Percentiles rank a stretch among this genome's conserved stretches.
phyloP scores from a whole-genome alignment of 768 basidiomycete species.

The Clitopilus passeckerianus region DNA sequence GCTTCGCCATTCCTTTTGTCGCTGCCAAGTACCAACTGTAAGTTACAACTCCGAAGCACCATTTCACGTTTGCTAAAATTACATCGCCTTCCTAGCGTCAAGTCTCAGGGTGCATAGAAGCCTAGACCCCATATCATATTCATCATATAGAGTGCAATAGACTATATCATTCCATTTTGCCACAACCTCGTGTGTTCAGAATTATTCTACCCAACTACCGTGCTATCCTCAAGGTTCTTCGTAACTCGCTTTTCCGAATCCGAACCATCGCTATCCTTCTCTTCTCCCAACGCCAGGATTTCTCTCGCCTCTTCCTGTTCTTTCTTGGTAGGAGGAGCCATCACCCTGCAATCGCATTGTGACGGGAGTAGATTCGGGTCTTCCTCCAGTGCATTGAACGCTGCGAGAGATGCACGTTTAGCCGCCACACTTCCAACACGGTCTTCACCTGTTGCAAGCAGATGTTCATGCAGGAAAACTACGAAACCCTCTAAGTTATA shows the following conservation, averaged over 20 bases:
- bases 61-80: constrained; percentile 2
- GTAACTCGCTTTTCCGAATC: too few relatives aligned
- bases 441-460: constrained; percentile 56
- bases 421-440: constrained; percentile 47
- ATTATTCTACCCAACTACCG: too few relatives aligned
- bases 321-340: constrained; percentile 31
- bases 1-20: constrained; percentile 65
- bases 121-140: background rate
- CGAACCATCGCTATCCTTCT: too few relatives aligned
- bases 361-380: constrained; percentile 57
- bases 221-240: constrained; percentile 7
- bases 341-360: constrained; percentile 62
- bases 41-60: constrained; percentile 20
- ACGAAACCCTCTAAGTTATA: background rate
- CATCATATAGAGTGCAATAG: background rate
- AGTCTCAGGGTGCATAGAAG: constrained; percentile 23
- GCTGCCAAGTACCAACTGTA: constrained; percentile 64
- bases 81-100: constrained; percentile 32
- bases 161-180: background rate
- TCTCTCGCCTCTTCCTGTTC: constrained; percentile 22
- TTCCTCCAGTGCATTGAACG: constrained; percentile 64
- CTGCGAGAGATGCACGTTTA: constrained; percentile 56
- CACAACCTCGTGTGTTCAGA: background rate
- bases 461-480: constrained; percentile 68
- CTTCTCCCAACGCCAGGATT: constrained; percentile 17